A percentile compares a stretch with the other conserved stretches of the same genome.
Evolutionary conservation across 2,329 filamentous ascomycete species (phyloP).

Genomic region (Colletotrichum higginsianum): DNA sequence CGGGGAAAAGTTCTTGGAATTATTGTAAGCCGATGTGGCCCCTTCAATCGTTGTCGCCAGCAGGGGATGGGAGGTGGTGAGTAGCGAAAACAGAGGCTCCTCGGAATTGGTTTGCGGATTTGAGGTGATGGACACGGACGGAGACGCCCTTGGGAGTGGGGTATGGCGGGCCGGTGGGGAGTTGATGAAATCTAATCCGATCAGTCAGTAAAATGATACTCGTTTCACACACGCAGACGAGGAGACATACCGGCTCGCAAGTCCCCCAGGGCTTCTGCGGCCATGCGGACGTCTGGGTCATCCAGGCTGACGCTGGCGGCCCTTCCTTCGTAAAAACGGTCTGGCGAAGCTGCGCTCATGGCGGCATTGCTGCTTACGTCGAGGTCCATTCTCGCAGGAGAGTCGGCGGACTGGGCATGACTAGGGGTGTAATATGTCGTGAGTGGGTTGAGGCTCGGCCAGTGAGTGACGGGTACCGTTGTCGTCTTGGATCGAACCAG

Average conservation of each 20-base stretch:
- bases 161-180: conserved; percentile 68
- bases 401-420: conserved; percentile 59
- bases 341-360: conserved; percentile 61
- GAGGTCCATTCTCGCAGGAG: conserved; percentile 64
- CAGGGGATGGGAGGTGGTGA: conserved; percentile 90
- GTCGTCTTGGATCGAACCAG: conserved; percentile 43
- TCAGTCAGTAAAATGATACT: neutral
- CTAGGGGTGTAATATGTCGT: conserved; percentile 64
- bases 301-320: conserved; percentile 71
- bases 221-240: conserved; percentile 35
- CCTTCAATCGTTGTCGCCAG: conserved; percentile 88
- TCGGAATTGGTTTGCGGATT: conserved; percentile 54
- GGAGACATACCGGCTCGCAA: conserved; percentile 76
- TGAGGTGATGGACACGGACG: conserved; percentile 53
- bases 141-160: conserved; percentile 55
- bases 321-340: conserved; percentile 60
- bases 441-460: conserved; percentile 66
- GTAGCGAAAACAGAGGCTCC: conserved; percentile 87
- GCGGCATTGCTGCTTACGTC: conserved; percentile 60
- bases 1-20: conserved; percentile 91
- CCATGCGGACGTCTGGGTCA: conserved; percentile 77
- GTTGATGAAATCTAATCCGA: conserved; percentile 73
- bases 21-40: conserved; percentile 87
- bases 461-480: conserved; percentile 53
- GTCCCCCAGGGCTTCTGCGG: conserved; percentile 83